A percentile compares a stretch with the other conserved stretches of the same genome.
Conservation (phyloP, 306 rosid genomes). For the Rosa chinensis region DNA sequence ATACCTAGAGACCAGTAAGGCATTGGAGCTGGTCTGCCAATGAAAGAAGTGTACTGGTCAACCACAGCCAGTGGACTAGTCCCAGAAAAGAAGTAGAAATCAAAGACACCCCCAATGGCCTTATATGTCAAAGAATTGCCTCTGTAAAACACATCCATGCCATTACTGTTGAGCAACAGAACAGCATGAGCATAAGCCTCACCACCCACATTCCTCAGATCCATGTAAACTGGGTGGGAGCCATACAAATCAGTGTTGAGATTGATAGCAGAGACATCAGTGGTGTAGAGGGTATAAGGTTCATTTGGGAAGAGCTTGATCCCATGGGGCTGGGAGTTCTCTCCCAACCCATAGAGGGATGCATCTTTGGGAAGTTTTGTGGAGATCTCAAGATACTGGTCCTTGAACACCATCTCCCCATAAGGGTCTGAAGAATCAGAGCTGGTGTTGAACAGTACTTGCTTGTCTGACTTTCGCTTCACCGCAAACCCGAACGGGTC, state of each 20-base stretch:
- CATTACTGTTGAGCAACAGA: slow-evolving; percentile 85
- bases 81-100: slow-evolving; percentile 92
- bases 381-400: slow-evolving; percentile 90
- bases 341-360: slow-evolving; percentile 81
- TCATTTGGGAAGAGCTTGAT: slow-evolving; percentile 75
- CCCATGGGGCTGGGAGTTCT: slow-evolving; percentile 90
- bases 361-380: slow-evolving; percentile 77
- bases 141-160: slow-evolving; percentile 88
- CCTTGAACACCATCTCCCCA: slow-evolving; percentile 71
- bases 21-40: slow-evolving; percentile 98
- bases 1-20: slow-evolving; percentile 98
- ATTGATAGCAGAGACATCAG: slow-evolving; percentile 78
- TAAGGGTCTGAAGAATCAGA: slow-evolving; percentile 53
- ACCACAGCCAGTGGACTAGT: slow-evolving; percentile 79
- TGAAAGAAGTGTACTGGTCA: slow-evolving; percentile 82
- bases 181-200: slow-evolving; percentile 73
- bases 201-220: slow-evolving; percentile 68
- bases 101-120: slow-evolving; percentile 84
- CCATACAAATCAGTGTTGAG: slow-evolving; percentile 90
- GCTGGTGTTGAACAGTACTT: slow-evolving; percentile 64
- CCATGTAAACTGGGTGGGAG: slow-evolving; percentile 90
- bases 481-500: slow-evolving; percentile 81
- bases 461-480: slow-evolving; percentile 74
- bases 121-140: slow-evolving; percentile 81
- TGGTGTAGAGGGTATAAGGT: slow-evolving; percentile 80